Conservation (phyloP, 2,329 filamentous ascomycete genomes). For the Hymenoscyphus albidus region DNA sequence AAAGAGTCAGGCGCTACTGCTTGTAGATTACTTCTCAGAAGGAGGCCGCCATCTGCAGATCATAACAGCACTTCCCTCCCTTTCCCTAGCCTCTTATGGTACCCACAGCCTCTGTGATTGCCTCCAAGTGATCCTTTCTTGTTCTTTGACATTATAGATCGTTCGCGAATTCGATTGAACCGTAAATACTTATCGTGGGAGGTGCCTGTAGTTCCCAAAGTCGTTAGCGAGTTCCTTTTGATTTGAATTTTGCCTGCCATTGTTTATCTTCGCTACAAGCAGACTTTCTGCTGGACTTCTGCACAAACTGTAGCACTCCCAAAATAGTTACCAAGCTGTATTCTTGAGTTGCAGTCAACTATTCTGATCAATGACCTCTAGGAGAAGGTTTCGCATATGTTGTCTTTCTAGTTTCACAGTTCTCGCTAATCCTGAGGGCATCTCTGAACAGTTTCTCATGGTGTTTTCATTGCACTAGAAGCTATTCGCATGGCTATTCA, state of each 20-base stretch:
- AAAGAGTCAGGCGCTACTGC: neutral
- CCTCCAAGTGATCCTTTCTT: neutral
- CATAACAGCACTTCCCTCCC: neutral
- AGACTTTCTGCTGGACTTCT: neutral
- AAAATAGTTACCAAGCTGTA: neutral
- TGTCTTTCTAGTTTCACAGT: neutral
- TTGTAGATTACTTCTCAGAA: neutral
- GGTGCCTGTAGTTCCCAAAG: neutral
- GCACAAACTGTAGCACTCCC: neutral
- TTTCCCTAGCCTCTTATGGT: neutral
- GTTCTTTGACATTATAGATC: neutral
- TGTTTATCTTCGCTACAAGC: neutral
- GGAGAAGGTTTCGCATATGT: neutral
- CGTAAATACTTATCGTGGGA: neutral
- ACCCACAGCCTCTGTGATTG: neutral
- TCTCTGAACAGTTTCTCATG: neutral
- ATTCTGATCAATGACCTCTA: neutral
- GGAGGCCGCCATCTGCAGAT: neutral
- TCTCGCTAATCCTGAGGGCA: neutral
- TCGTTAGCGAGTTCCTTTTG: neutral
- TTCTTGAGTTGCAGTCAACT: neutral
- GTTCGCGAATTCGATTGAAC: neutral
- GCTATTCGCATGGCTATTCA: neutral
- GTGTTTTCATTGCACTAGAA: neutral
- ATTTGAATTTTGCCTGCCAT: neutral